Evolutionary conservation across 2,329 filamentous ascomycete genomes (phyloP).

Genomic region (Trichoderma hamatum): DNA sequence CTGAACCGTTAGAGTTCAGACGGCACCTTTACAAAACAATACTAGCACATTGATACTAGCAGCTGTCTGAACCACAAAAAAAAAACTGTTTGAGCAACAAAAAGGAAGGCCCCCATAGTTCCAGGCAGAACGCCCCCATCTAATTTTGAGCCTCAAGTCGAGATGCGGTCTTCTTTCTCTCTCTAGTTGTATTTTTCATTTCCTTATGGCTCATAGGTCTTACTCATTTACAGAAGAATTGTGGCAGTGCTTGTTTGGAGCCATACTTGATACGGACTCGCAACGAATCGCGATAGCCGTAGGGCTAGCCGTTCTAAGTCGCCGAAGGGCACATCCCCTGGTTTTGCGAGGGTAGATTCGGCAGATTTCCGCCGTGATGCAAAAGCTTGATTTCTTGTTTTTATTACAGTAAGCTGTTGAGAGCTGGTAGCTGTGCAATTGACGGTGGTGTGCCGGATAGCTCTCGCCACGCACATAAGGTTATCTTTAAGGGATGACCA

Average conservation of each 20-base stretch:
- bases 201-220: background rate
- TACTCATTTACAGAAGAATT: background rate
- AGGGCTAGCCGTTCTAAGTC: conserved; percentile 7
- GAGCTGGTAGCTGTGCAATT: background rate
- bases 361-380: background rate
- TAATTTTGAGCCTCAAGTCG: background rate
- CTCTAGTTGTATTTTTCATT: background rate
- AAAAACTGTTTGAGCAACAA: background rate
- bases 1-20: conserved; percentile 24
- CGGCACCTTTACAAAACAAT: conserved; percentile 16
- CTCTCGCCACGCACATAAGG: background rate
- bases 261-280: conserved; percentile 17
- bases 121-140: background rate
- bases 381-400: conserved; percentile 6
- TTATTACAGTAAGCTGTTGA: background rate
- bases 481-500: background rate
- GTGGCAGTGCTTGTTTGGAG: conserved; percentile 11
- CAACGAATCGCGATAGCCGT: conserved; percentile 14
- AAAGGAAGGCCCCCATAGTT: background rate
- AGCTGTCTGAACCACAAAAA: conserved; percentile 3
- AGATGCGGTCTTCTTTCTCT: background rate
- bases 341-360: conserved; percentile 1
- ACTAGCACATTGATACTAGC: background rate
- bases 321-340: conserved; percentile 4
- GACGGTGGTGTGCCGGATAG: background rate